A percentile compares a stretch with the other conserved stretches of the same genome.
Evolutionary conservation across 768 basidiomycete genomes (phyloP).

Genomic region (Coprinopsis cinerea): DNA sequence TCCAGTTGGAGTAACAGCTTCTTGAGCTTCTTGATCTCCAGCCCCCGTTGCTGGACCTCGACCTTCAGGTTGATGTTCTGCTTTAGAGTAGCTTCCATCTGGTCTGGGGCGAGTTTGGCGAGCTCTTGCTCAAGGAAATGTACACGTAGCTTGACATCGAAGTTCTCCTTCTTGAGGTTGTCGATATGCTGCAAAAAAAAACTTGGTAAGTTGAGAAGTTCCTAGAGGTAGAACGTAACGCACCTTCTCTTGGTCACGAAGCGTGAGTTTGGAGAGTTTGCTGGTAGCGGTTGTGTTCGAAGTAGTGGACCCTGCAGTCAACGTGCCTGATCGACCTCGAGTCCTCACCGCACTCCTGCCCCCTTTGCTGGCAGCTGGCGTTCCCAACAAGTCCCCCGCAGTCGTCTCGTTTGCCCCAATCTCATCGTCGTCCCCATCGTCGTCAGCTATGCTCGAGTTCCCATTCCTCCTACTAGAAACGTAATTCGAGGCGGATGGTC

Average conservation of each 20-base stretch:
- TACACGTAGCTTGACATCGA: constrained; percentile 91
- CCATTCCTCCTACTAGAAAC: constrained; percentile 32
- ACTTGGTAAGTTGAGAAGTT: constrained; percentile 3
- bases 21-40: constrained; percentile 89
- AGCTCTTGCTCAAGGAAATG: constrained; percentile 94
- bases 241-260: constrained; percentile 97
- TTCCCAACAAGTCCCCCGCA: constrained; percentile 44
- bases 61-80: constrained; percentile 93
- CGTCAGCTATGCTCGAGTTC: constrained; percentile 19
- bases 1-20: constrained; percentile 84
- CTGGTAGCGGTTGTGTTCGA: background rate
- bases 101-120: constrained; percentile 83
- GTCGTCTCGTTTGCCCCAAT: constrained; percentile 27
- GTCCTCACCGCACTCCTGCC: constrained; percentile 4
- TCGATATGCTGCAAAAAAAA: constrained; percentile 80
- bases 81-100: constrained; percentile 86
- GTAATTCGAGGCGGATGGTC: constrained; percentile 36
- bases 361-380: constrained; percentile 47
- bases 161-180: constrained; percentile 94
- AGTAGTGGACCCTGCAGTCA: constrained; percentile 23
- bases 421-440: constrained; percentile 16
- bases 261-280: constrained; percentile 44
- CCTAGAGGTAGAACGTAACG: constrained; percentile 13
- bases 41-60: constrained; percentile 81
- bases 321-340: constrained; percentile 7